Base-by-base conservation (phyloP, 2,329 filamentous ascomycete genomes). In the Aspergillus chevalieri region DNA sequence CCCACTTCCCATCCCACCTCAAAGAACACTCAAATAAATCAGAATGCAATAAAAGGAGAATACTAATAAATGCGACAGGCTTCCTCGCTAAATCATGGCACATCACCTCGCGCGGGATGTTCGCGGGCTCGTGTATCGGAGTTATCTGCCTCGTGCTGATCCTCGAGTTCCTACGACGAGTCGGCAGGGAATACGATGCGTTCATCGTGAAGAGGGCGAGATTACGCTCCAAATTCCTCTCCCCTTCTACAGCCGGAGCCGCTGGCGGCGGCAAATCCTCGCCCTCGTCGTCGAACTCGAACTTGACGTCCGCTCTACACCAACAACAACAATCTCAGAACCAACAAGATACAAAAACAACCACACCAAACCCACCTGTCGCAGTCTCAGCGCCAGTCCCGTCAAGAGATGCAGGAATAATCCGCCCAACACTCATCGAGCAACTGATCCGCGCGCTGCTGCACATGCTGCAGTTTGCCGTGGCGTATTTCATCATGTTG, bases 71-170 rank as follows among this genome's bases (percentile, higher is more conserved):
- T 2, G 4, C 7, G 7, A 26, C 7, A 74, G 71, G 83, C 70
- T 92, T 93, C 76, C 78, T 93, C 62, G 72, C 85, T 21, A 59
- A 65, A 6, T 75, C 77, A 19, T 93, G 88, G 87, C 83, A 83
- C 61, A 79, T 92, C 65, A 83, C 73, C 14, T 85, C 83, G 21
- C 71, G 68, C 2, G 83, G 79, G 65, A 85, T 85, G 78, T 92
- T 94, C 64, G 87, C 85, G 44, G 87, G 85, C 19, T 86, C 84
- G 47, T 93, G 88, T 71, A 84, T 94, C 62, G 87, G 86, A 52
- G 83, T 89, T 33, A 75, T 89, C 53, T 72, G 85, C n/a, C 81
- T 94, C 47, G 85, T 87, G 57, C 77, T 92, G 47, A 61, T 71
- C 5, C 83, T 93, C 57, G 87, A 93, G 63, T 73, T 84, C 50